These are phyloP conservation scores for Hymenoscyphus fraxineus DNA, from an alignment of 2,329 filamentous ascomycete genomes.

Conservation along the genomic window DNA sequence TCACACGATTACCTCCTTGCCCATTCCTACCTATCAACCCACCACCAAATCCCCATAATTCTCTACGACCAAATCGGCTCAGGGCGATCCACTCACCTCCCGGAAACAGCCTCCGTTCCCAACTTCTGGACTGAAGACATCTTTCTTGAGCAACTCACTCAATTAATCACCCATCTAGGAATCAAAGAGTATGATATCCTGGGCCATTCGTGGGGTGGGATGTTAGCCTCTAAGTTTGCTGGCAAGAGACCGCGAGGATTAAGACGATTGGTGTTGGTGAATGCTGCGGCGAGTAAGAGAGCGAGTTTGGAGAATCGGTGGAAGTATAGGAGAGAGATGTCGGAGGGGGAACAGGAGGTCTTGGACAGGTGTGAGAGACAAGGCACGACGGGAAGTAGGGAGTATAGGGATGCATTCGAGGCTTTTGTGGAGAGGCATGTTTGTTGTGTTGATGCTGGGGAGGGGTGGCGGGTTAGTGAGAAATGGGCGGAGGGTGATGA, in stretches of 20 bases:
- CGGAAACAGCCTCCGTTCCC: conserved; percentile 40
- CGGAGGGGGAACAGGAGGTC: conserved; percentile 23
- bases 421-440: conserved; percentile 22
- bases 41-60: conserved; percentile 42
- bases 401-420: conserved; percentile 20
- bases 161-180: conserved; percentile 41
- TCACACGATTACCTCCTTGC: conserved; percentile 42
- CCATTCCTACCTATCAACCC: conserved; percentile 38
- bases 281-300: conserved; percentile 27
- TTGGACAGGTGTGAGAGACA: conserved; percentile 23
- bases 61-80: conserved; percentile 54
- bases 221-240: conserved; percentile 45
- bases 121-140: conserved; percentile 47
- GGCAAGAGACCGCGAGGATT: conserved; percentile 36
- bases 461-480: conserved; percentile 20
- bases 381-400: conserved; percentile 16
- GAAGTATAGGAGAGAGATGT: conserved; percentile 24
- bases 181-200: conserved; percentile 40
- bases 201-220: conserved; percentile 53
- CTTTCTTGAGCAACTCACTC: conserved; percentile 48
- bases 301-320: conserved; percentile 24
- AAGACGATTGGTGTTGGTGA: conserved; percentile 39
- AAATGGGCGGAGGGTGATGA: conserved; percentile 19
- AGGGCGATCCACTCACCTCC: conserved; percentile 46
- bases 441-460: conserved; percentile 18